Evolutionary conservation across 2,329 filamentous ascomycete species (phyloP), one percentile per base, ranked within the genome.

Genomic region (Dichotomopilus funicola): DNA sequence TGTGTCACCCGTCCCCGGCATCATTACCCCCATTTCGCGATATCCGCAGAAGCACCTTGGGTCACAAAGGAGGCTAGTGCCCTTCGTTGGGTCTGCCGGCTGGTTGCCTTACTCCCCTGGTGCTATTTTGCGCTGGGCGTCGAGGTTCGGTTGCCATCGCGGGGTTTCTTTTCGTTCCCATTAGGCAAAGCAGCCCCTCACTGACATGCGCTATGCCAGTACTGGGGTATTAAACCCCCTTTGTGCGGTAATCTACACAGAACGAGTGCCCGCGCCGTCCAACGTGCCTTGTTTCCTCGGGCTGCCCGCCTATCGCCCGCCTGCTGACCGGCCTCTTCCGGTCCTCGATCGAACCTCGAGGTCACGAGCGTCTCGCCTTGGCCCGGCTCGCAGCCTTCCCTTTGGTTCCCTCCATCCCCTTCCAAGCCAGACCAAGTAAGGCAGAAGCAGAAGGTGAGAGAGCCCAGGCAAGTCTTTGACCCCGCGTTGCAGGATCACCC

Each of bases 161-260:
- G 60, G 58, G 56, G 56, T 50, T 60, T 61, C 59, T 38, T 48
- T 27, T 27, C 19, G 3, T 49, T 55, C 50, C 54, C 54, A 53
- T 57, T 48, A 13, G 46, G 34, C 37, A 47, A 13, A 47, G 45
- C 36, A 34, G 47, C 57, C 57, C 59, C 61, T 63, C 59, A 55
- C 56, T 61, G 56, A 57, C 59, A 27, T 27, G 19, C 19, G 58
- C 53, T 60, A 57, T 62, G 60, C 58, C 41, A 62, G 54, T 58
- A 54, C 34, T 41, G 57, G 58, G 54, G 53, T 51, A 47, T 60
- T 40, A 38, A 4, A n/a, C 6, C 36, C 35, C 37, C 19, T 43
- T 47, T 27, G 19, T 27, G 19, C 19, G 19, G 19, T 27, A 27
- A 27, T 27, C 19, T 27, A 27, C 19, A 27, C 19, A 27, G 19